Percentiles rank a stretch among this genome's conserved stretches.
These are phyloP conservation scores for Yarrowia osloensis DNA, from an alignment of 805 yeast genomes.

Conservation along the genomic window DNA sequence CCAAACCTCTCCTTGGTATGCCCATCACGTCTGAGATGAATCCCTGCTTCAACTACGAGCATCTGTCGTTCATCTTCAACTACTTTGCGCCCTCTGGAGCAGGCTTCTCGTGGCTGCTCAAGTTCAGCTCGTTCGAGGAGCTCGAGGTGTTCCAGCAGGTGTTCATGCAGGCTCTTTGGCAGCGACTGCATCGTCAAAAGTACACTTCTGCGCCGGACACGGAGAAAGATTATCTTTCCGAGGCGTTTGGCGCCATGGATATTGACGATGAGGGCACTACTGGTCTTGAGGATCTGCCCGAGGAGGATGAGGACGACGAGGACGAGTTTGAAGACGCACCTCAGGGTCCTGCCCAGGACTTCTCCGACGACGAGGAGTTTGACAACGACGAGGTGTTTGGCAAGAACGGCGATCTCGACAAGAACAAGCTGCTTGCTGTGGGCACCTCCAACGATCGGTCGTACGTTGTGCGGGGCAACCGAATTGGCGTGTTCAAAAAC, in stretches of 20 bases:
- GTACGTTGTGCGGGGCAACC: conserved; percentile 76
- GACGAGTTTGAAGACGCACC: conserved; percentile 37
- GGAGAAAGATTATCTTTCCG: conserved; percentile 60
- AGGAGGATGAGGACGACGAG: conserved; percentile 46
- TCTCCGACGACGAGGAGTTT: conserved; percentile 43
- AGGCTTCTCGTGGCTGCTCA: conserved; percentile 64
- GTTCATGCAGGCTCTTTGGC: conserved; percentile 62
- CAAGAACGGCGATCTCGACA: conserved; percentile 40
- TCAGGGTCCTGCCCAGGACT: conserved; percentile 39
- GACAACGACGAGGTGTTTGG: conserved; percentile 40
- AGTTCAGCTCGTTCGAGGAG: conserved; percentile 48
- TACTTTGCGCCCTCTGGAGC: conserved; percentile 45
- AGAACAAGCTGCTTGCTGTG: conserved; percentile 67
- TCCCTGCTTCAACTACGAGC: conserved; percentile 64
- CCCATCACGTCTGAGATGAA: conserved; percentile 54
- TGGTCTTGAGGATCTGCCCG: conserved; percentile 42
- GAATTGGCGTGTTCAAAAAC: conserved; percentile 76
- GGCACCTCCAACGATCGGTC: conserved; percentile 72
- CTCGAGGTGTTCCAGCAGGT: conserved; percentile 55
- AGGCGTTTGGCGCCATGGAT: conserved; percentile 51
- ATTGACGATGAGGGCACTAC: conserved; percentile 43
- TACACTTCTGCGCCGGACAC: conserved; percentile 42
- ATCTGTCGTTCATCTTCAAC: conserved; percentile 66
- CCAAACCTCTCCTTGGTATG: conserved; percentile 45
- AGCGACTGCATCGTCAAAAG: conserved; percentile 52